These are phyloP conservation scores for Lactarius quietus DNA, from an alignment of 768 basidiomycete genomes.

Conservation along the genomic window DNA sequence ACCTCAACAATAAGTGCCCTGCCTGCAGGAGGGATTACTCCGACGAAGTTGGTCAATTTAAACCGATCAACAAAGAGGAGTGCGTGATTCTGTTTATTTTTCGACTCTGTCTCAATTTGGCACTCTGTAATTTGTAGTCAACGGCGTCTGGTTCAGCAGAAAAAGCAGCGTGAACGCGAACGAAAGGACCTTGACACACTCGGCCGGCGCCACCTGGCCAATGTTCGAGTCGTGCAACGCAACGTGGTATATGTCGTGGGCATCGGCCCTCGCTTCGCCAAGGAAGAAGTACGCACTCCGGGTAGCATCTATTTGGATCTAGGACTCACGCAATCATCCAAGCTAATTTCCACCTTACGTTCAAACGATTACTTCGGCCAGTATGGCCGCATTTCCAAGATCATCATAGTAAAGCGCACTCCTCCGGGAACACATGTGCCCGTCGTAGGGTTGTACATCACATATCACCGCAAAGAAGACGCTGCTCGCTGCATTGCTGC, in stretches of 20 bases:
- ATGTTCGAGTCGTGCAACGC: conserved; percentile 94
- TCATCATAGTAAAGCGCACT: conserved; percentile 87
- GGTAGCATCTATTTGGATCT: conserved; percentile 1
- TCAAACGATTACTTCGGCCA: conserved; percentile 97
- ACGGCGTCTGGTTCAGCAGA: conserved; percentile 91
- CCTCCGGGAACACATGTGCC: conserved; percentile 67
- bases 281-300: conserved; percentile 76
- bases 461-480: conserved; percentile 91
- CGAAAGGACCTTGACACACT: conserved; percentile 90
- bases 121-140: conserved; percentile 53
- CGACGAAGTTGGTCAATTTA: conserved; percentile 92
- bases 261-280: conserved; percentile 88
- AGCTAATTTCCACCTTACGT: conserved; percentile 90
- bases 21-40: conserved; percentile 93
- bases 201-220: conserved; percentile 81
- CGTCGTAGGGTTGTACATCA: conserved; percentile 93
- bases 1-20: conserved; percentile 93
- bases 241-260: conserved; percentile 96
- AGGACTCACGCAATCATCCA: conserved; percentile 21
- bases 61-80: conserved; percentile 94
- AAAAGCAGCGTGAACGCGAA: conserved; percentile 91
- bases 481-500: conserved; percentile 90
- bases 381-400: conserved; percentile 97
- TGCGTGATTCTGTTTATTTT: conserved; percentile 42
- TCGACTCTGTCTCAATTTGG: conserved; percentile 12